A percentile compares a stretch with the other conserved stretches of the same genome.
phyloP scores from a whole-genome alignment of 495 filamentous ascomycete genomes.

The Pyrenopolyporus hunteri region DNA sequence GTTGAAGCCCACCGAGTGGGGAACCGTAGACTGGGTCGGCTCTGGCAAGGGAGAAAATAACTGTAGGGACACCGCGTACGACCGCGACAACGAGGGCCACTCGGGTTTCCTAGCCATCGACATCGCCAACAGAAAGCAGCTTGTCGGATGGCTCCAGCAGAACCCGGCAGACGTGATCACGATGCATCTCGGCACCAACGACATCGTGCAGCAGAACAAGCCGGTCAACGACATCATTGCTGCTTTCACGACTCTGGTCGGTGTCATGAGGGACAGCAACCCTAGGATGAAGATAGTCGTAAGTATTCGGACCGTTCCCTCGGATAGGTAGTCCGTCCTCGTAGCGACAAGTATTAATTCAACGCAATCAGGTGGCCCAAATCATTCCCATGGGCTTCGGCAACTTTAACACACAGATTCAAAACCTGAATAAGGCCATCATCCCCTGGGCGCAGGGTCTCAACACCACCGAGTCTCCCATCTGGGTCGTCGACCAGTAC shows the following conservation, averaged over 20 bases:
- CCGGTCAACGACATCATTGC: constrained; percentile 49
- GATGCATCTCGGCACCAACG: constrained; percentile 60
- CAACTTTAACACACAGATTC: constrained; percentile 47
- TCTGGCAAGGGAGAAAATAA: constrained; percentile 48
- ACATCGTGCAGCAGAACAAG: constrained; percentile 56
- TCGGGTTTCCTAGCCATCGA: constrained; percentile 58
- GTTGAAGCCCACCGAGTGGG: constrained; percentile 50
- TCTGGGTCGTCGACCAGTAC: constrained; percentile 59
- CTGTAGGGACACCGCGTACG: constrained; percentile 49
- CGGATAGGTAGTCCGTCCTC: too few species aligned
- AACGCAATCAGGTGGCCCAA: constrained; percentile 52
- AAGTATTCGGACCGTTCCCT: constrained; percentile 25
- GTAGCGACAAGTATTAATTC: neutral
- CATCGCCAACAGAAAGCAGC: constrained; percentile 55
- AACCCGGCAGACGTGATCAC: constrained; percentile 58
- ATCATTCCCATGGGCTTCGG: constrained; percentile 56
- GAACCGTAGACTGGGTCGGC: constrained; percentile 55
- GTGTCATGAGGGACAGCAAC: constrained; percentile 53
- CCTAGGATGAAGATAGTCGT: constrained; percentile 59
- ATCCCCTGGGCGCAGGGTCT: constrained; percentile 50
- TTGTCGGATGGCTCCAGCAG: constrained; percentile 55
- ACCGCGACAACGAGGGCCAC: constrained; percentile 60
- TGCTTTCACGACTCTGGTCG: constrained; percentile 54
- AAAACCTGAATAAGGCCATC: constrained; percentile 57
- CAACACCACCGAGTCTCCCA: constrained; percentile 56